These are phyloP conservation scores for Candida germanica DNA, from an alignment of 805 yeast genomes.

Conservation along the genomic window DNA sequence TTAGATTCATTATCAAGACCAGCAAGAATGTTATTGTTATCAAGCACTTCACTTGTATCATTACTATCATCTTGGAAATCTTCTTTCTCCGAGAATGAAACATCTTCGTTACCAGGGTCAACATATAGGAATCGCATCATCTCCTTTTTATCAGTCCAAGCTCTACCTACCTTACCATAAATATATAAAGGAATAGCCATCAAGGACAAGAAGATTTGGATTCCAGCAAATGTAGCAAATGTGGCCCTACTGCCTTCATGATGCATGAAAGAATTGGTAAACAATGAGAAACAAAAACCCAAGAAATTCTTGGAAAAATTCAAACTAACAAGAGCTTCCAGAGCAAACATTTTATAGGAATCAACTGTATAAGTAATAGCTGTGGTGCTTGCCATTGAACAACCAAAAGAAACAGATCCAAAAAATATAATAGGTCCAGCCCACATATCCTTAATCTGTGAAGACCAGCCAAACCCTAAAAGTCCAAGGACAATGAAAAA, in stretches of 20 bases:
- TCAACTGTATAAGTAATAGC: constrained; percentile 61
- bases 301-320: constrained; percentile 52
- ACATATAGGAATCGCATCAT: constrained; percentile 36
- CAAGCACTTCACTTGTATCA: too few relatives aligned
- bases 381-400: constrained; percentile 58
- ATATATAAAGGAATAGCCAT: constrained; percentile 50
- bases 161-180: constrained; percentile 50
- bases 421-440: constrained; percentile 56
- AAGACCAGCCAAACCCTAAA: constrained; percentile 65
- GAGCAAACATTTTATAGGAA: constrained; percentile 53
- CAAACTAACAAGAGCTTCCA: constrained; percentile 56
- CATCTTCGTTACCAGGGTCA: not conserved
- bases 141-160: constrained; percentile 50
- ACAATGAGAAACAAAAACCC: constrained; percentile 56
- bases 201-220: constrained; percentile 47
- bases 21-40: too few relatives aligned
- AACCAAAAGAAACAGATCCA: constrained; percentile 57
- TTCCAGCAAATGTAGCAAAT: constrained; percentile 50
- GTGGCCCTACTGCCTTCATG: constrained; percentile 42
- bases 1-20: too few relatives aligned
- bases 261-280: constrained; percentile 47
- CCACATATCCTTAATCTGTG: constrained; percentile 47
- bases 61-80: not conserved
- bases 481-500: constrained; percentile 49
- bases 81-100: not conserved